Evolutionary conservation across 768 basidiomycete genomes (phyloP).

Genomic region (Russula griseocarnosa): DNA sequence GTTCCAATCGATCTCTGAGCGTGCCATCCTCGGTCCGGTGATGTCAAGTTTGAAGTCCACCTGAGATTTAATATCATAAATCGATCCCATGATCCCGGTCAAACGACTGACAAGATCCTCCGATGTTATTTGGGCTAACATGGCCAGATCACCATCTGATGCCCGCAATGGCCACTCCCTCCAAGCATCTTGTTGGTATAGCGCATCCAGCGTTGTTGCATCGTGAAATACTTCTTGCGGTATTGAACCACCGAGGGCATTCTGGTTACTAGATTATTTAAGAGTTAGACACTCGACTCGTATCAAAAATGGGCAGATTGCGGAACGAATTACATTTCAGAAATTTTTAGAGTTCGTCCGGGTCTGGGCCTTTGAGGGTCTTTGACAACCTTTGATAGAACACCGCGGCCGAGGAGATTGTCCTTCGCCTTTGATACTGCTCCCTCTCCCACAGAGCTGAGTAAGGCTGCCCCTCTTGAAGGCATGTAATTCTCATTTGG

Average conservation of each 20-base stretch:
- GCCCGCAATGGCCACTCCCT: slow-evolving; percentile 78
- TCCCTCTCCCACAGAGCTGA: slow-evolving; percentile 54
- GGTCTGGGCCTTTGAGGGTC: slow-evolving; percentile 62
- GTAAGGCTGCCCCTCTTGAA: slow-evolving; percentile 52
- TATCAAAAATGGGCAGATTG: background rate
- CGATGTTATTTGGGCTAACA: slow-evolving; percentile 76
- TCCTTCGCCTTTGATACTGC: slow-evolving; percentile 53
- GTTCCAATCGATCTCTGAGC: slow-evolving; percentile 67
- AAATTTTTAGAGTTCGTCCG: slow-evolving; percentile 72
- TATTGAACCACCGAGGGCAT: slow-evolving; percentile 60
- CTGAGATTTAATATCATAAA: slow-evolving; percentile 38
- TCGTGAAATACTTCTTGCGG: slow-evolving; percentile 66
- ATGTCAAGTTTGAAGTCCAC: slow-evolving; percentile 72
- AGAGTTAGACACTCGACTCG: background rate
- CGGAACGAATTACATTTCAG: slow-evolving; percentile 50
- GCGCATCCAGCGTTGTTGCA: slow-evolving; percentile 58
- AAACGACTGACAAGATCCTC: slow-evolving; percentile 56
- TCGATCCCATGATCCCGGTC: background rate
- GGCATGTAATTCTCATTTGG: slow-evolving; percentile 65
- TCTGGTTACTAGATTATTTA: slow-evolving; percentile 52
- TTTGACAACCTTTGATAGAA: slow-evolving; percentile 62
- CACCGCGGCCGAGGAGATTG: slow-evolving; percentile 57
- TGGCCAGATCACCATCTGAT: slow-evolving; percentile 76
- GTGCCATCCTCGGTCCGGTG: slow-evolving; percentile 51
- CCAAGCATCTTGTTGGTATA: slow-evolving; percentile 50